These are phyloP conservation scores for Sophora flavescens DNA, from an alignment of 306 rosid species.

Conservation along the genomic window DNA sequence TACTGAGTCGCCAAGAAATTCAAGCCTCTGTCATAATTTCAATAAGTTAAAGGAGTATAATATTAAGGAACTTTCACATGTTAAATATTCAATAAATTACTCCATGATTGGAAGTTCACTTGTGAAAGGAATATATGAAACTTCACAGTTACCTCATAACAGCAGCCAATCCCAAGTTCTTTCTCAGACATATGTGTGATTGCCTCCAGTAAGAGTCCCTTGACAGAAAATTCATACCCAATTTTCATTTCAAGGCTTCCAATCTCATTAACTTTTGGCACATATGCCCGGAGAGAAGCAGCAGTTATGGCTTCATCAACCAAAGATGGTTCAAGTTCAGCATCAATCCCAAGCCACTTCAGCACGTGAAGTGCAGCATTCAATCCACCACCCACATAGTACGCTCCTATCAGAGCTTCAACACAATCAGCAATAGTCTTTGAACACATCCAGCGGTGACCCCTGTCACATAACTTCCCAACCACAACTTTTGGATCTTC, in stretches of 20 bases:
- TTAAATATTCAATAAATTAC: conserved; percentile 27
- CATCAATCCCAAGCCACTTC: conserved; percentile 84
- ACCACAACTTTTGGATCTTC: conserved; percentile 76
- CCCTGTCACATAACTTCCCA: conserved; percentile 85
- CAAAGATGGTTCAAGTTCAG: conserved; percentile 73
- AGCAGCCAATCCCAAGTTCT: conserved; percentile 67
- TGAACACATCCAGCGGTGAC: conserved; percentile 94
- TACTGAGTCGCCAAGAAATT: conserved; percentile 93
- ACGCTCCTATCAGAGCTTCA: conserved; percentile 96
- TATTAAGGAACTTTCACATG: conserved; percentile 34
- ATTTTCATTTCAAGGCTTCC: conserved; percentile 74
- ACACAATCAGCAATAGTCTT: conserved; percentile 91
- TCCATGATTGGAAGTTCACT: conserved; percentile 1
- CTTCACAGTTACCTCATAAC: conserved; percentile 73
- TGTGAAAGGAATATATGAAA: neutral
- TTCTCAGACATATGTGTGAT: conserved; percentile 75
- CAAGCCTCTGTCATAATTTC: conserved; percentile 78
- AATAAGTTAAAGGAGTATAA: conserved; percentile 35
- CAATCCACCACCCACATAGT: conserved; percentile 82
- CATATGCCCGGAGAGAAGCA: conserved; percentile 66
- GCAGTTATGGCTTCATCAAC: conserved; percentile 70
- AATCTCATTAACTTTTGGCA: conserved; percentile 67
- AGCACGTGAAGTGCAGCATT: conserved; percentile 77
- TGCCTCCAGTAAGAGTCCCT: conserved; percentile 89
- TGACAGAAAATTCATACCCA: conserved; percentile 72